Evolutionary conservation across 345 rosid genomes (phyloP), one percentile per base, ranked within the genome.

Genomic region (Aurinia saxatilis): DNA sequence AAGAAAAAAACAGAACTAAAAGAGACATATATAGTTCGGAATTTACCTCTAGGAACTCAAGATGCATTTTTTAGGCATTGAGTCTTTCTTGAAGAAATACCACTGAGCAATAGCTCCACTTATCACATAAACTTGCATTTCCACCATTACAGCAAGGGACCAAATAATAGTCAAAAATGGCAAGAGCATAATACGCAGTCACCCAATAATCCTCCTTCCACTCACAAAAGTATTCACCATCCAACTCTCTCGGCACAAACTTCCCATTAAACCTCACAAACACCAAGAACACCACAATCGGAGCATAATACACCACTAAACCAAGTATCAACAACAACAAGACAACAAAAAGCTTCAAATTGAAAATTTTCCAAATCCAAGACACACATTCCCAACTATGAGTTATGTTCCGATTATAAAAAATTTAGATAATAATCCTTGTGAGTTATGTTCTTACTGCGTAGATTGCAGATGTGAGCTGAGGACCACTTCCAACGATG

Each of bases 161-260:
- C 99, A 89, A 19, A 92, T 19, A 97, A 92, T 83, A 1, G 96
- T 89, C 42, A 89, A 62, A n/a, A 74, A 85, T 78, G 1, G 90
- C 96, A 80, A 89, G 72, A 0, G 97, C 58, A 17, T 50, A 89
- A 78, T 93, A 93, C 0, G 86, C 91, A 36, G 97, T 95, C 73
- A 93, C 99, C 97, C 99, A 89, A 10, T 84, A 69, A 64, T 84
- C 97, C 53, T 89, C 86, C 72, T 84, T 89, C 97, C 96, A 87
- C 17, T 66, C 86, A 80, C 96, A 89, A 67, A 46, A 48, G 69
- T 78, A 87, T 27, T 29, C 83, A 41, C 78, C 90, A 61, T 49
- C 70, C 16, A 81, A 71, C 63, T 81, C 91, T 66, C 74, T 62
- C 0, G 87, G 73, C 52, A 80, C 81, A 73, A 87, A 84, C 38